phyloP scores from a whole-genome alignment of 768 basidiomycete species.

The Calocera viscosa region DNA sequence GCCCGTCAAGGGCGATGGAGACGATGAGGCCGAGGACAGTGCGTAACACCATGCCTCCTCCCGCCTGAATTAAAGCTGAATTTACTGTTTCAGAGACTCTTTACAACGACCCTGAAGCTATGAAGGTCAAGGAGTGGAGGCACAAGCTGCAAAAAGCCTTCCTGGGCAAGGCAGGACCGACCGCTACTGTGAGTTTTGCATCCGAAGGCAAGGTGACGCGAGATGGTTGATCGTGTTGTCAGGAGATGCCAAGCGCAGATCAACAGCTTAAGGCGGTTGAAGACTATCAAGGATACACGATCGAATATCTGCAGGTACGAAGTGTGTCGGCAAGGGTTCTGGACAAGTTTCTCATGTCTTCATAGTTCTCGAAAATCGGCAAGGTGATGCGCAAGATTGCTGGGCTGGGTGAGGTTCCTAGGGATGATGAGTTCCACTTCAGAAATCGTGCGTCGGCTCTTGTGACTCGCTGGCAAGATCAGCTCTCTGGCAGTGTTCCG shows the following conservation, averaged over 20 bases:
- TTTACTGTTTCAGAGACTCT: constrained; percentile 30
- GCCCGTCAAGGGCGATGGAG: constrained; percentile 48
- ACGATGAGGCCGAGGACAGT: constrained; percentile 47
- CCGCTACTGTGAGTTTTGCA: constrained; percentile 42
- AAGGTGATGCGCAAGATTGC: constrained; percentile 84
- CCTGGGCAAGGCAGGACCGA: constrained; percentile 48
- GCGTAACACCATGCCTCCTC: not conserved
- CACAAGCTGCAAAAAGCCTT: constrained; percentile 84
- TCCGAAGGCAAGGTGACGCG: constrained; percentile 11
- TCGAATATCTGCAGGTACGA: constrained; percentile 52
- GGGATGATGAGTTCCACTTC: constrained; percentile 57
- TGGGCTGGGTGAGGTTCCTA: constrained; percentile 45
- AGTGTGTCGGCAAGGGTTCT: not conserved
- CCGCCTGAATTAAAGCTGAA: not conserved
- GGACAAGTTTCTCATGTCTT: not conserved
- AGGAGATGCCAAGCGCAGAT: constrained; percentile 72
- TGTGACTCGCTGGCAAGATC: constrained; percentile 52
- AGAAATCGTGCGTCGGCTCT: constrained; percentile 54
- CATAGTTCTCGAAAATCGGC: constrained; percentile 72
- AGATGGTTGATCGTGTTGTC: constrained; percentile 13
- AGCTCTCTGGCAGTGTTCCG: constrained; percentile 2
- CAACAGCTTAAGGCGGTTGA: constrained; percentile 65
- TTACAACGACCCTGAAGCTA: constrained; percentile 46
- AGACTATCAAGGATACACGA: constrained; percentile 59
- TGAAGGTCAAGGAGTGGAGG: constrained; percentile 79